phyloP scores from a whole-genome alignment of 371 early-diverging fungal genomes.

The Umbelopsis sp. region DNA sequence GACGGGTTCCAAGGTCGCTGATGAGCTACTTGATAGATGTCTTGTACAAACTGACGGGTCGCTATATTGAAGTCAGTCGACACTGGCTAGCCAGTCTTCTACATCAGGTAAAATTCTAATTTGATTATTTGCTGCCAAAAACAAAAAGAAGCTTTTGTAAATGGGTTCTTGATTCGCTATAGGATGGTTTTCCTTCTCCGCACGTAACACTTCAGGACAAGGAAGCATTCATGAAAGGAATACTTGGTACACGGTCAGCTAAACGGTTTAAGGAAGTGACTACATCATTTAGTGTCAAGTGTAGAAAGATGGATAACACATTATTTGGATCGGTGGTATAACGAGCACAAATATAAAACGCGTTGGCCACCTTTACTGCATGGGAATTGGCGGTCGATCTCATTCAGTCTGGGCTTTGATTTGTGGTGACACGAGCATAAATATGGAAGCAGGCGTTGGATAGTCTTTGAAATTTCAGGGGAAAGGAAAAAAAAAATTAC shows the following conservation, averaged over 20 bases:
- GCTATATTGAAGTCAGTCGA: slow-evolving; percentile 54
- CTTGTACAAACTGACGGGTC: slow-evolving; percentile 61
- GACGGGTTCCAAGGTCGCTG: slow-evolving; percentile 72
- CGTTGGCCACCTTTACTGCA: background rate
- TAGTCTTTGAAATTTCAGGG: background rate
- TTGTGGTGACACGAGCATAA: background rate
- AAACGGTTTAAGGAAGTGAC: slow-evolving; percentile 62
- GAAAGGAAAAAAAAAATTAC: background rate
- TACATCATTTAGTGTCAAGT: slow-evolving; percentile 61
- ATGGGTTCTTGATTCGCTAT: slow-evolving; percentile 11
- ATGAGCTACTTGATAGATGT: slow-evolving; percentile 64
- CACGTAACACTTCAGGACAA: slow-evolving; percentile 58
- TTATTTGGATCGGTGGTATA: slow-evolving; percentile 38
- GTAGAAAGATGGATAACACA: slow-evolving; percentile 66
- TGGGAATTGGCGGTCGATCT: background rate
- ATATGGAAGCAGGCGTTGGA: slow-evolving; percentile 7
- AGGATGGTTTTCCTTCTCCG: slow-evolving; percentile 70
- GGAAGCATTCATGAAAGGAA: slow-evolving; percentile 62
- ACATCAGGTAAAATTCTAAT: slow-evolving; percentile 42
- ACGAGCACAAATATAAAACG: background rate
- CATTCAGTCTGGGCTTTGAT: slow-evolving; percentile 6
- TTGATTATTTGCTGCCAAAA: background rate
- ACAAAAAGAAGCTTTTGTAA: background rate
- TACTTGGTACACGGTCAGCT: slow-evolving; percentile 61
- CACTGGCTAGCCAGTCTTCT: slow-evolving; percentile 63